phyloP scores from a whole-genome alignment of 2,329 filamentous ascomycete genomes.

The Nigrograna mackinnonii region DNA sequence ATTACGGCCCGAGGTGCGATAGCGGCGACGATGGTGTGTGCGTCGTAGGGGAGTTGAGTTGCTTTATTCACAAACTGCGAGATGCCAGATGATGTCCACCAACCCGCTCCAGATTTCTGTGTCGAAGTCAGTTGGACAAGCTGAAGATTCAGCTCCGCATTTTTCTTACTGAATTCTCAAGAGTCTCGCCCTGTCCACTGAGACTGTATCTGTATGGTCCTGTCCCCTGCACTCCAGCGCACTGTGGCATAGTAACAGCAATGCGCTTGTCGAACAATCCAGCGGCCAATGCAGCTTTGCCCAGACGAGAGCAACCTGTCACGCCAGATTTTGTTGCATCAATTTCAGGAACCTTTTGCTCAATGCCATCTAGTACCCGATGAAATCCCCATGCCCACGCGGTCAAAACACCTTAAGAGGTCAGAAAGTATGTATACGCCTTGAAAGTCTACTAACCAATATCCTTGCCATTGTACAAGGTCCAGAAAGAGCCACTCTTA shows the following conservation, averaged over 20 bases:
- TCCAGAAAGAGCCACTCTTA: slow-evolving; percentile 56
- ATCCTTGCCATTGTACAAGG: slow-evolving; percentile 53
- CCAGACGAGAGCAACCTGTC: slow-evolving; percentile 40
- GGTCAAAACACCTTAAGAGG: slow-evolving; percentile 32
- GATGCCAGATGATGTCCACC: slow-evolving; percentile 40
- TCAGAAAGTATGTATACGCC: no score
- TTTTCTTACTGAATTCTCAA: slow-evolving; percentile 43
- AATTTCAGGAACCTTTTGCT: slow-evolving; percentile 41
- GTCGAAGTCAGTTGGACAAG: slow-evolving; percentile 1
- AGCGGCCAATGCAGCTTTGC: slow-evolving; percentile 39
- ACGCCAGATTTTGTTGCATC: slow-evolving; percentile 36
- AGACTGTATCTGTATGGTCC: slow-evolving; percentile 45
- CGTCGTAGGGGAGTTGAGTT: slow-evolving; percentile 35
- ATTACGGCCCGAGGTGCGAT: slow-evolving; percentile 38
- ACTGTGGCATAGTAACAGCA: slow-evolving; percentile 41
- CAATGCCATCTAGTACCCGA: slow-evolving; percentile 39
- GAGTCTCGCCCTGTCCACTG: slow-evolving; percentile 45
- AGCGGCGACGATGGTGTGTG: slow-evolving; percentile 40
- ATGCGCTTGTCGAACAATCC: slow-evolving; percentile 41
- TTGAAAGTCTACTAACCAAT: slow-evolving; percentile 46
- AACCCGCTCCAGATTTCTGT: slow-evolving; percentile 36
- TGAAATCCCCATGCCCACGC: slow-evolving; percentile 46
- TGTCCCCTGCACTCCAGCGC: slow-evolving; percentile 37
- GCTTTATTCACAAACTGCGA: slow-evolving; percentile 36
- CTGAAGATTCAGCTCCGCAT: background rate